Percentiles rank a stretch among this genome's conserved stretches.
These are phyloP conservation scores for Puccinia brachypodii DNA, from an alignment of 1,284 basidiomycete genomes.

Conservation along the genomic window DNA sequence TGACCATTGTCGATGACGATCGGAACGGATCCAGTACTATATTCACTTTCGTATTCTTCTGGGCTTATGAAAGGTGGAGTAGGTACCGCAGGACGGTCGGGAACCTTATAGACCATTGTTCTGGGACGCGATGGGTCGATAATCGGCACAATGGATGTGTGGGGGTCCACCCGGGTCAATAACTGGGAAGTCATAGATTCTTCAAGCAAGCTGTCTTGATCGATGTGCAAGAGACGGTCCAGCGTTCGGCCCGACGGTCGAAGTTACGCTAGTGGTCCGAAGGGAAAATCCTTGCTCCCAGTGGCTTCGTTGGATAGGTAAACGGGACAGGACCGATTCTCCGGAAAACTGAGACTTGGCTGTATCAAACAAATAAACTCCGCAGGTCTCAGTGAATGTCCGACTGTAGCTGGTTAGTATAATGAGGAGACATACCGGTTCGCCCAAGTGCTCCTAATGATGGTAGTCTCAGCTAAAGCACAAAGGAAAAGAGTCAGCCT, in stretches of 20 bases:
- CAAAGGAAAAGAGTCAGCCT: no score
- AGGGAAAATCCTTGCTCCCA: background rate
- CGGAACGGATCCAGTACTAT: conserved; percentile 57
- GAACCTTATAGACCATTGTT: conserved; percentile 42
- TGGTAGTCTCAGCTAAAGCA: no score
- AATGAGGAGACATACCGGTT: background rate
- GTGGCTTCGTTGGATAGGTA: background rate
- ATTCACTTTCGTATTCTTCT: conserved; percentile 30
- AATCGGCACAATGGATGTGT: conserved; percentile 27
- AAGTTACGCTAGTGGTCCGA: background rate
- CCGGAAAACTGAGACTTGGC: background rate
- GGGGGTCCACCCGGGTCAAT: conserved; percentile 23
- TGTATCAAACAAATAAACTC: background rate
- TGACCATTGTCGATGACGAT: conserved; percentile 86
- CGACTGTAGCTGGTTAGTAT: background rate
- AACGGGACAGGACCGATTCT: background rate
- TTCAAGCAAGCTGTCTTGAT: background rate
- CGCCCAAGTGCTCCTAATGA: background rate
- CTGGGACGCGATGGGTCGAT: conserved; percentile 36
- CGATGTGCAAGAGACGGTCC: background rate
- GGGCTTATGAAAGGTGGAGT: conserved; percentile 25
- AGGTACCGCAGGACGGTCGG: conserved; percentile 18
- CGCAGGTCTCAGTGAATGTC: background rate
- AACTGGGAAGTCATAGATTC: background rate
- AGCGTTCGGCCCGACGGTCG: background rate